phyloP scores from a whole-genome alignment of 805 yeast species.

The Candida ascalaphidarum region DNA sequence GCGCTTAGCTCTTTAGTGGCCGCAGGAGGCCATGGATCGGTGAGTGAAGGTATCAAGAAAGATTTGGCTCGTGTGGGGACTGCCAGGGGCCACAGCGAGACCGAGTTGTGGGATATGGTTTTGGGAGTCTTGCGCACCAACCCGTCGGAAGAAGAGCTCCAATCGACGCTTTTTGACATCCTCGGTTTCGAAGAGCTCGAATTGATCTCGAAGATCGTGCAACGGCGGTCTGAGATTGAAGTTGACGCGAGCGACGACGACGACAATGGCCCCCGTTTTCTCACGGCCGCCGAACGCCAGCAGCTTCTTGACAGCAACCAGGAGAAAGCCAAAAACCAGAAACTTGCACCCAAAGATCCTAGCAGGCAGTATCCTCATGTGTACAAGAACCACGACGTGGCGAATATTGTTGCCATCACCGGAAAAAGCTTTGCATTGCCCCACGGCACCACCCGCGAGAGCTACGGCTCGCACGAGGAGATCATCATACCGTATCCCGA shows the following conservation, averaged over 20 bases:
- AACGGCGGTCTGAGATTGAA: constrained; percentile 23
- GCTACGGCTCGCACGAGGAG: constrained; percentile 65
- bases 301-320: constrained; percentile 45
- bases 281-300: constrained; percentile 49
- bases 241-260: neutral
- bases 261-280: constrained; percentile 13
- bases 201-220: constrained; percentile 55
- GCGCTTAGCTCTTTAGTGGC: too few species aligned
- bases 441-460: constrained; percentile 62
- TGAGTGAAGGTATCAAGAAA: too few species aligned
- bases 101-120: constrained; percentile 2
- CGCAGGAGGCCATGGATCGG: too few species aligned
- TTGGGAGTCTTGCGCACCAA: neutral
- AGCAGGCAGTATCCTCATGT: constrained; percentile 77
- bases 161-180: constrained; percentile 66
- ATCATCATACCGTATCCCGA: constrained; percentile 73
- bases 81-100: constrained; percentile 10
- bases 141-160: constrained; percentile 48
- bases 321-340: constrained; percentile 38
- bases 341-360: constrained; percentile 36
- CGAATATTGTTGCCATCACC: constrained; percentile 57
- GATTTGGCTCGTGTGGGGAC: constrained; percentile 10
- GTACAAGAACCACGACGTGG: constrained; percentile 53
- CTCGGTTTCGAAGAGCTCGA: constrained; percentile 85
- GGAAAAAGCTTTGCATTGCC: constrained; percentile 82